Base-by-base conservation (phyloP, 192 early-diverging fungal species). In the Podila horticola region DNA sequence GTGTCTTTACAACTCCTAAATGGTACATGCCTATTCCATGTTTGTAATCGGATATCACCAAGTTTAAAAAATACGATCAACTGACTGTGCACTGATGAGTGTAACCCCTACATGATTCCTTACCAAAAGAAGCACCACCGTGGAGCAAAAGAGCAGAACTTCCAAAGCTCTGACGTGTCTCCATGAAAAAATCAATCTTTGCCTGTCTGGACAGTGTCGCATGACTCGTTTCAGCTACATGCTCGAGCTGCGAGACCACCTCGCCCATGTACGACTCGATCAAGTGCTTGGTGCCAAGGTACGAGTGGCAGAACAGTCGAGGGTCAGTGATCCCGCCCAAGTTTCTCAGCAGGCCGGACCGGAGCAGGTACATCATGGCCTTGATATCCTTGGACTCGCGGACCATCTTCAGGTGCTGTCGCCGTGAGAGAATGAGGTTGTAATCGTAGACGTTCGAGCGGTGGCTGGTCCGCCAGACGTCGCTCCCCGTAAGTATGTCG, bases 211-310 rank as follows among this genome's bases (percentile, higher is more conserved):
- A 65, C 41, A 90, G 59, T 24, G 79, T 75, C 15, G 77, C 28
- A 61, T 83, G 71, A 34, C 76, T 82, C 20, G 74, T 77, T 15
- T 86, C 82, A 26, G 79, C 86, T 33, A 93, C 85, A 67, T 87
- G 87, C 28, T 91, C 86, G 31, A 93, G 69, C 31, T 88, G 85
- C 11, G 74, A 70, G 22, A 89, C 87, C 0, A 94, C 89, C 68
- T 94, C 90, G 24, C 88, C 79, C 73, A 93, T 91, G 66, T 95
- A 95, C 29, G 92, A 90, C 75, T 94, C 89, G 72, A 95, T 94
- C 51, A 93, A 73, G 31, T 84, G 67, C 67, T 95, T 95, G 13
- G 94, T 94, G 3, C 91, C 93, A 28, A 88, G 50, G 50, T 87
- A 89, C 4, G 88, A 90, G 45, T 84, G 81, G 24, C 79, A 66